Percentiles rank a stretch among this genome's conserved stretches.
phyloP scores from a whole-genome alignment of 192 early-diverging fungal genomes.

The Phycomyces blakesleeanus region DNA sequence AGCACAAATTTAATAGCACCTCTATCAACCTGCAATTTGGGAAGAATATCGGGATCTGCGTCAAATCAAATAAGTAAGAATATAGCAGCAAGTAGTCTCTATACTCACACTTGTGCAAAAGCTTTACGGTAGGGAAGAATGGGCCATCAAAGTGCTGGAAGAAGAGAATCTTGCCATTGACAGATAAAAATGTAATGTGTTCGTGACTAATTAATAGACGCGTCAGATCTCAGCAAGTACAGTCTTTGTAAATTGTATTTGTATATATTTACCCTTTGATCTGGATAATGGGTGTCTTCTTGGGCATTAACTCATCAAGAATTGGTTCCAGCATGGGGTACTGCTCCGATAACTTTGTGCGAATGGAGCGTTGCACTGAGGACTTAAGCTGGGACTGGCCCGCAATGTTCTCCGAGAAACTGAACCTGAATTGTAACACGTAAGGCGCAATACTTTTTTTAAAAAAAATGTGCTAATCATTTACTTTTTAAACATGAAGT shows the following conservation, averaged over 20 bases:
- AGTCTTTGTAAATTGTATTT: not conserved
- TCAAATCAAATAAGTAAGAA: not conserved
- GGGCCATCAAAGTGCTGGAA: constrained; percentile 96
- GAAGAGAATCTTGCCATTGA: constrained; percentile 83
- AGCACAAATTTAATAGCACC: constrained; percentile 99
- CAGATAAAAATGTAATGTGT: constrained; percentile 78
- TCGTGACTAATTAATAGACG: constrained; percentile 62
- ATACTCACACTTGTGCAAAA: constrained; percentile 85
- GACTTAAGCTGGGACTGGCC: constrained; percentile 88
- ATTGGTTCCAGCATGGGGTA: constrained; percentile 83
- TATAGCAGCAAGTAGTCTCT: not conserved
- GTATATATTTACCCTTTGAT: constrained; percentile 70
- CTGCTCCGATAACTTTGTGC: constrained; percentile 81
- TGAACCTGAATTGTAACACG: constrained; percentile 48
- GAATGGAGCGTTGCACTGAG: constrained; percentile 82
- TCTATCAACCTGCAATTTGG: constrained; percentile 86
- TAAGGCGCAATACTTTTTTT: not conserved
- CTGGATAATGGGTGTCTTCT: constrained; percentile 82
- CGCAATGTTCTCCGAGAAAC: constrained; percentile 72
- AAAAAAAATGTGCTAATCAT: not conserved
- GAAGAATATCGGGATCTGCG: constrained; percentile 86
- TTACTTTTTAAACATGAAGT: constrained; percentile 29
- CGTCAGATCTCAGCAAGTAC: not conserved
- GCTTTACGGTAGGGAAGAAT: constrained; percentile 76
- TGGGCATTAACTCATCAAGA: constrained; percentile 95